Evolutionary conservation across 2,329 filamentous ascomycete species (phyloP).

Genomic region (Fusarium sp.): DNA sequence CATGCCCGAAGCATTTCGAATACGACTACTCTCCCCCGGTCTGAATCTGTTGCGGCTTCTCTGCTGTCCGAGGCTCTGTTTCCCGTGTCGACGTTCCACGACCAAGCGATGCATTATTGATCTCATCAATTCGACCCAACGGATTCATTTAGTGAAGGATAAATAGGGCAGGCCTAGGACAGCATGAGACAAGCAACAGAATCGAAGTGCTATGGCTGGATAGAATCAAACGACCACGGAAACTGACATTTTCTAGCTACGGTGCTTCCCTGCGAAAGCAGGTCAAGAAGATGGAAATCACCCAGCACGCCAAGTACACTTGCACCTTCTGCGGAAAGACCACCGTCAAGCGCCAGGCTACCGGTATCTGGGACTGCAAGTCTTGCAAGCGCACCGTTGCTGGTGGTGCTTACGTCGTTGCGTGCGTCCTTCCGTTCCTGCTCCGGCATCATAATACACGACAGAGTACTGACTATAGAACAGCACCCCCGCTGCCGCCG

Average conservation of each 20-base stretch:
- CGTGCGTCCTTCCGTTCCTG: conserved; percentile 74
- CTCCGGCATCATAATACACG: background rate
- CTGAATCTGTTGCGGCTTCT: conserved; percentile 25
- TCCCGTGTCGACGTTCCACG: background rate
- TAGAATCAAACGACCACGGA: conserved; percentile 6
- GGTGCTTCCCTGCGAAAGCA: conserved; percentile 99
- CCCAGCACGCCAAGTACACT: conserved; percentile 95
- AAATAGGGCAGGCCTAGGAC: conserved; percentile 18
- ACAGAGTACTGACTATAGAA: conserved; percentile 46
- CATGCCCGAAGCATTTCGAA: conserved; percentile 33
- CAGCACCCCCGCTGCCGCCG: conserved; percentile 91
- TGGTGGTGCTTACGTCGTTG: conserved; percentile 89
- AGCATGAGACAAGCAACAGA: conserved; percentile 9
- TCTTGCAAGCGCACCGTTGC: conserved; percentile 86
- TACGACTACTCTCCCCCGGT: conserved; percentile 22
- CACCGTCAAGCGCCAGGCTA: conserved; percentile 88
- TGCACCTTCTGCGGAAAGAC: conserved; percentile 99
- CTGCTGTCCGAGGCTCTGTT: conserved; percentile 3
- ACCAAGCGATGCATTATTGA: conserved; percentile 3
- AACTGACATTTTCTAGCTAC: conserved; percentile 71
- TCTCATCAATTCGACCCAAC: background rate
- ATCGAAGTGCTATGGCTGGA: conserved; percentile 7
- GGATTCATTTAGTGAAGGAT: background rate
- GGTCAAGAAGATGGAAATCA: conserved; percentile 99
- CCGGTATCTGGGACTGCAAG: conserved; percentile 98